phyloP scores from a whole-genome alignment of 2,329 filamentous ascomycete species.

The Tolypocladium inflatum region DNA sequence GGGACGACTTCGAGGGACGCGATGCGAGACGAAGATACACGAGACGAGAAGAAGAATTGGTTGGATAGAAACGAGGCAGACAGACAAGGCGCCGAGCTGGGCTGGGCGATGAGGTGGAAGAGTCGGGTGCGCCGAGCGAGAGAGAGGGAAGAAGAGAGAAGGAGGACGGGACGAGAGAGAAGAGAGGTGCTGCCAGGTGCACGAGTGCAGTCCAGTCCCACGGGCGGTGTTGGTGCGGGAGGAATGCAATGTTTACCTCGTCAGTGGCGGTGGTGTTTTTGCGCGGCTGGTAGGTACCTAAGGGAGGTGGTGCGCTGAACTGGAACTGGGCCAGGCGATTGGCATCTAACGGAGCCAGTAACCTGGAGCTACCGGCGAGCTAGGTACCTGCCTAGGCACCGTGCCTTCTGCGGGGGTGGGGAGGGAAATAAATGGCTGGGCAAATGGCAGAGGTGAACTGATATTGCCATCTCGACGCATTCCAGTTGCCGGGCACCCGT shows the following conservation, averaged over 20 bases:
- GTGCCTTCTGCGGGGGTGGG: not conserved
- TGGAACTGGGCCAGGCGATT: conserved; percentile 2
- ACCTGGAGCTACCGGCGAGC: not conserved
- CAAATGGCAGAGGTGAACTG: not conserved
- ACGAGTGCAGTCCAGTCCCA: not conserved
- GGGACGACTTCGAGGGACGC: not conserved
- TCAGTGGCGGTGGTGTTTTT: conserved; percentile 11
- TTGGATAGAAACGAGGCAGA: not conserved
- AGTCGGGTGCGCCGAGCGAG: conserved; percentile 4
- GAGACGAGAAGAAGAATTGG: not conserved
- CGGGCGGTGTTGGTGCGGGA: conserved; percentile 1
- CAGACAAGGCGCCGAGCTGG: not conserved
- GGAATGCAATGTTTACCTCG: conserved; percentile 20
- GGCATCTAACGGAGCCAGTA: not conserved
- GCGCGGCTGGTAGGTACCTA: conserved; percentile 15
- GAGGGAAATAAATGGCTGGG: not conserved
- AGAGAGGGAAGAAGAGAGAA: conserved; percentile 7
- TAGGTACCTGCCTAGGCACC: not conserved
- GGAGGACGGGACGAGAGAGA: conserved; percentile 1
- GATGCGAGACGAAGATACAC: not conserved
- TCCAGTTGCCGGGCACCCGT: conserved; percentile 10
- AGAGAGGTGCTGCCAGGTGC: not conserved
- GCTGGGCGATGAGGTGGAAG: not conserved
- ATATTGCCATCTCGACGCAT: conserved; percentile 14
- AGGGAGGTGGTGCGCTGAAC: conserved; percentile 9